These are phyloP conservation scores for Neurospora crassa DNA, from an alignment of 2,329 filamentous ascomycete species.

Conservation along the genomic window DNA sequence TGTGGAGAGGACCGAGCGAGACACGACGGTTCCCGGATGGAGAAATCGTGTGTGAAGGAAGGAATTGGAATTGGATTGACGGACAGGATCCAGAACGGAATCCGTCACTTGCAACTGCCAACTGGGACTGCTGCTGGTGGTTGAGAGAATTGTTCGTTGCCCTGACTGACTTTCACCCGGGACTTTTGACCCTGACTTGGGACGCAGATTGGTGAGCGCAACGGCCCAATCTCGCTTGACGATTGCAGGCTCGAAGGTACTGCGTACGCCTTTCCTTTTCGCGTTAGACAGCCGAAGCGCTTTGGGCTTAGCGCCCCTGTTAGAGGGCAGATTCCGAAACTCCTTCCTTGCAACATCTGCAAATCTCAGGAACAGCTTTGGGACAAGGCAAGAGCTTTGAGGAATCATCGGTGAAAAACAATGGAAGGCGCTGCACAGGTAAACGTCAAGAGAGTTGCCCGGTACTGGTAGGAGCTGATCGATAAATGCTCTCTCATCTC, in stretches of 20 bases:
- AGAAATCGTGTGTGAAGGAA: neutral
- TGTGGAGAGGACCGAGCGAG: neutral
- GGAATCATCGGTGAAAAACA: neutral
- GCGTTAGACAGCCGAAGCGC: constrained; percentile 8
- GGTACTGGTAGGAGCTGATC: neutral
- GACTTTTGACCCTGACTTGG: neutral
- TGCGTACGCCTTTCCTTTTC: constrained; percentile 11
- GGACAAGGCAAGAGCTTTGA: neutral
- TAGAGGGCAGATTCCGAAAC: neutral
- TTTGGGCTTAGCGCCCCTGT: neutral
- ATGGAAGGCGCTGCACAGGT: neutral
- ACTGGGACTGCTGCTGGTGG: neutral
- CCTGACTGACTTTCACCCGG: neutral
- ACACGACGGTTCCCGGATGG: neutral
- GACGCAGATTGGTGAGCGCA: constrained; percentile 14
- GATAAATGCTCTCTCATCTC: neutral
- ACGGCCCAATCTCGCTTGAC: constrained; percentile 20
- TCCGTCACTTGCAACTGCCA: neutral
- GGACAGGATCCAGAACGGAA: neutral
- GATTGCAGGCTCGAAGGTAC: constrained; percentile 10
- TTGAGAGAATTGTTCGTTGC: neutral
- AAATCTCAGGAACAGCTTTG: neutral
- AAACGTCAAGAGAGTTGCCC: neutral
- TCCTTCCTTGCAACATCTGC: neutral
- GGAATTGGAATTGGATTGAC: neutral